Conservation (phyloP, 1,284 basidiomycete species). For the Sporisorium exsertum region DNA sequence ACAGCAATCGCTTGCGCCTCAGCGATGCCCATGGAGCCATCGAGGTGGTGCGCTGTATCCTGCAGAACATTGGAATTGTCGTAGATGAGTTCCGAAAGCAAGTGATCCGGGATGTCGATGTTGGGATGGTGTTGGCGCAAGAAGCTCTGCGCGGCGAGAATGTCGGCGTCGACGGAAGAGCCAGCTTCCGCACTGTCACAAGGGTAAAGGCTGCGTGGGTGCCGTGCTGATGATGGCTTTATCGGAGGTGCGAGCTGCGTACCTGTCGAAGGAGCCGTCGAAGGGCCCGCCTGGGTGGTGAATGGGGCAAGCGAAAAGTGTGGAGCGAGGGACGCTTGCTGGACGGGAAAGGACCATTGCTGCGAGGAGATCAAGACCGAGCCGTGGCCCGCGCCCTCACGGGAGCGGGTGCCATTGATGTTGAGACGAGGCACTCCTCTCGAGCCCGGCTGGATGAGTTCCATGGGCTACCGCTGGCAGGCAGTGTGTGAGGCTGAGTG, state of each 20-base stretch:
- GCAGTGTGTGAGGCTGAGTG: neutral
- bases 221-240: neutral
- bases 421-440: conserved; percentile 34
- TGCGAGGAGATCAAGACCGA: conserved; percentile 10
- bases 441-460: conserved; percentile 26
- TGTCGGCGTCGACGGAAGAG: conserved; percentile 40
- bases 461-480: conserved; percentile 11
- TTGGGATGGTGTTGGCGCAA: conserved; percentile 25
- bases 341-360: conserved; percentile 23
- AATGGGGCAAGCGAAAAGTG: neutral
- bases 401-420: conserved; percentile 18
- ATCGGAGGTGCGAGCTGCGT: conserved; percentile 24
- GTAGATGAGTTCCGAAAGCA: conserved; percentile 24
- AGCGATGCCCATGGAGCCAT: conserved; percentile 24
- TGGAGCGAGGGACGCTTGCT: neutral
- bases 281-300: neutral
- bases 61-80: conserved; percentile 26
- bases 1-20: conserved; percentile 35
- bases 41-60: conserved; percentile 13
- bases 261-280: conserved; percentile 3
- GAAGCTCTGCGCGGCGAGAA: conserved; percentile 31
- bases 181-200: conserved; percentile 5
- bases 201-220: conserved; percentile 20
- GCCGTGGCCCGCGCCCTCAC: neutral
- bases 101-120: conserved; percentile 31